Percentiles rank a stretch among this genome's conserved stretches.
Conservation (phyloP, 371 early-diverging fungal species). For the Syncephalis plumigaleata region DNA sequence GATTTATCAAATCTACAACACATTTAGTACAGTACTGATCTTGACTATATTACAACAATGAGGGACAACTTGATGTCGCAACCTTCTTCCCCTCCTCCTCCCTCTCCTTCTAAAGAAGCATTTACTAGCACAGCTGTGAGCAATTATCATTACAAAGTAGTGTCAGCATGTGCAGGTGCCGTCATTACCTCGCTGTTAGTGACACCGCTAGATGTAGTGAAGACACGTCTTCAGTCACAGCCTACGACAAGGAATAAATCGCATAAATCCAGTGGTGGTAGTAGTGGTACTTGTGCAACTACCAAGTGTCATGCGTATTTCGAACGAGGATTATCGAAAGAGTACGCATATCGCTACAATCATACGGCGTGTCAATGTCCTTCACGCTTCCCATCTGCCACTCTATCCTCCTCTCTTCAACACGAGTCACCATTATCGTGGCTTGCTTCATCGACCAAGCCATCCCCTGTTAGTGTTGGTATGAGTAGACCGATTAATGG, state of each 20-base stretch:
- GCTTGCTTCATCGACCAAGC: neutral
- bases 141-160: constrained; percentile 21
- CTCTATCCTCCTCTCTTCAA: neutral
- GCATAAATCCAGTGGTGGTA: too few species aligned
- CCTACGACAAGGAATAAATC: constrained; percentile 9
- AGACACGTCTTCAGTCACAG: constrained; percentile 76
- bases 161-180: constrained; percentile 64
- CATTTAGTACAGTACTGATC: too few species aligned
- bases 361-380: constrained; percentile 12
- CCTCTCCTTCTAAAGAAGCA: too few species aligned
- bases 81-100: too few species aligned
- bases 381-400: neutral
- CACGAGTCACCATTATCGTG: neutral
- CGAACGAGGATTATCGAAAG: constrained; percentile 10
- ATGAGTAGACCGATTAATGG: constrained; percentile 11
- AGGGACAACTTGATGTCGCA: too few species aligned
- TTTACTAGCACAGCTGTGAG: neutral
- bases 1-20: too few species aligned
- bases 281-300: too few species aligned
- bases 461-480: neutral
- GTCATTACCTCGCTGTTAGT: constrained; percentile 49
- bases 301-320: constrained; percentile 7
- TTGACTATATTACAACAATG: too few species aligned
- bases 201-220: constrained; percentile 88
- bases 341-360: constrained; percentile 12